A percentile compares a stretch with the other conserved stretches of the same genome.
phyloP scores from a whole-genome alignment of 495 filamentous ascomycete genomes.

The Xylaria nigripes region DNA sequence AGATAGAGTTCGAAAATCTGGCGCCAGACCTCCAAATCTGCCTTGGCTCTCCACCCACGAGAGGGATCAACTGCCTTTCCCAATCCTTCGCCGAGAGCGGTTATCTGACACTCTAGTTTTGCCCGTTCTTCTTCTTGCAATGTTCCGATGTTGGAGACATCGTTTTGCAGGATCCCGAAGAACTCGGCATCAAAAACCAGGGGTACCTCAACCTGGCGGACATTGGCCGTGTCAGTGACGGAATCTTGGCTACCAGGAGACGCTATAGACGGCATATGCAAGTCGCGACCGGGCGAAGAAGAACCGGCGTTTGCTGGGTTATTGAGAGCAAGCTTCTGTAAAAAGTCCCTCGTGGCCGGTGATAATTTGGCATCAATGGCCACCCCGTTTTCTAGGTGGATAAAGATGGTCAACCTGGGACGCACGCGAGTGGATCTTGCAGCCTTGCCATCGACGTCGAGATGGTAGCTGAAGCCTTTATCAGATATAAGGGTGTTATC shows the following conservation, averaged over 20 bases:
- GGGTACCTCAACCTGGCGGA: constrained; percentile 52
- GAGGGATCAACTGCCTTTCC: constrained; percentile 51
- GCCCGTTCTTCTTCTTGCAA: constrained; percentile 51
- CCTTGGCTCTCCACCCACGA: constrained; percentile 38
- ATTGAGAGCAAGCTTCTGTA: constrained; percentile 40
- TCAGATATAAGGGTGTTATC: neutral
- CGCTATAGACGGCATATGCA: neutral
- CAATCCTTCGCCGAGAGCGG: constrained; percentile 46
- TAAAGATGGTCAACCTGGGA: constrained; percentile 52
- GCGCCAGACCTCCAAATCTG: constrained; percentile 64
- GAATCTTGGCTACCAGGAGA: neutral
- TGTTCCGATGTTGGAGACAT: constrained; percentile 51
- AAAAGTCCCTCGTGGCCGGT: constrained; percentile 42
- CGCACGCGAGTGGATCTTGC: constrained; percentile 34
- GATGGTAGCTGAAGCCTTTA: constrained; percentile 37
- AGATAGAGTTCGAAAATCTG: constrained; percentile 65
- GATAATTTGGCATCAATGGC: constrained; percentile 49
- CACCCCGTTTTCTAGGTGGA: constrained; percentile 43
- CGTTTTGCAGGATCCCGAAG: constrained; percentile 54
- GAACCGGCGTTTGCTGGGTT: neutral
- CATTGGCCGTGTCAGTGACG: constrained; percentile 1
- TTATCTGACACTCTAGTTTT: constrained; percentile 46
- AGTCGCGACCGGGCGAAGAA: neutral
- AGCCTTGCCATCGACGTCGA: constrained; percentile 26
- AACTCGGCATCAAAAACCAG: constrained; percentile 59